Evolutionary conservation across 352 stramenopile species (phyloP).

Genomic region (Chrysophaeum taylorii): DNA sequence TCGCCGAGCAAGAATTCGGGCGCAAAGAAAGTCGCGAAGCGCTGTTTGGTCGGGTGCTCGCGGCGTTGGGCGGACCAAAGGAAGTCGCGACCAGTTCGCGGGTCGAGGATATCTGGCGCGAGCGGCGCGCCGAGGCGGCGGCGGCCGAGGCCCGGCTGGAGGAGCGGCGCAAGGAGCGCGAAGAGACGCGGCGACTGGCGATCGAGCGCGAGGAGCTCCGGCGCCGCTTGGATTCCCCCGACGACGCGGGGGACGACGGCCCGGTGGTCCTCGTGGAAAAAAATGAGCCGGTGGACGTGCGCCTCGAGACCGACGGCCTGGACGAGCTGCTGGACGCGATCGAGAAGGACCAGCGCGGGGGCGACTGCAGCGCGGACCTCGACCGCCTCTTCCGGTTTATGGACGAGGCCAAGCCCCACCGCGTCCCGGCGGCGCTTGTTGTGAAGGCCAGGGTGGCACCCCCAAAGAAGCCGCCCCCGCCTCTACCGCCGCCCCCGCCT

Average conservation of each 20-base stretch:
- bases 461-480: too few species aligned
- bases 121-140: not conserved
- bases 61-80: not conserved
- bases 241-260: not conserved
- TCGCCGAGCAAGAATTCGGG: constrained; percentile 1
- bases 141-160: not conserved
- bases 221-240: not conserved
- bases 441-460: too few species aligned
- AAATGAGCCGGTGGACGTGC: not conserved
- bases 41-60: constrained; percentile 1
- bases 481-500: too few species aligned
- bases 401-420: too few species aligned
- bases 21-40: not conserved
- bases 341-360: too few species aligned
- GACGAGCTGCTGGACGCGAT: not conserved
- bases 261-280: not conserved
- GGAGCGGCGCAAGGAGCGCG: not conserved
- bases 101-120: not conserved
- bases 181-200: not conserved
- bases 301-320: not conserved
- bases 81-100: not conserved
- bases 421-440: too few species aligned
- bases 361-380: too few species aligned
- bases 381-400: too few species aligned
- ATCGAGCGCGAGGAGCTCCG: constrained; percentile 3